Conservation (phyloP, 768 basidiomycete species). For the Boletellus ananas region DNA sequence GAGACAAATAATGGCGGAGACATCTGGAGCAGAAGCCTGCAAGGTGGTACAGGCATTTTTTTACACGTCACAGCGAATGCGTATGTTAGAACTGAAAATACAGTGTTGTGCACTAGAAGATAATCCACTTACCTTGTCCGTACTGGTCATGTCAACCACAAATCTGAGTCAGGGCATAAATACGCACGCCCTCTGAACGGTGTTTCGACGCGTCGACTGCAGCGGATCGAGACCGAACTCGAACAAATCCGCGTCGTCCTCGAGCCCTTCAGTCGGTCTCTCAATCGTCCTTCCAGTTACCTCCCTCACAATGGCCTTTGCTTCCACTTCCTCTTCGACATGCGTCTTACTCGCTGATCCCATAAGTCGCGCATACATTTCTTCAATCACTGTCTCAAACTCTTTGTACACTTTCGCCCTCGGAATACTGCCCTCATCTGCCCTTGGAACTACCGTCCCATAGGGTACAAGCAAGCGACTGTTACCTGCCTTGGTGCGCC, state of each 20-base stretch:
- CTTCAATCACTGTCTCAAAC: constrained; percentile 44
- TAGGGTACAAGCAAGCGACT: constrained; percentile 37
- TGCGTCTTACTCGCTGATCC: constrained; percentile 19
- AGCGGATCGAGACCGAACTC: constrained; percentile 53
- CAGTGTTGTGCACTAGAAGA: no score
- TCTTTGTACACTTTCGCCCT: constrained; percentile 48
- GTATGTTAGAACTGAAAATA: no score
- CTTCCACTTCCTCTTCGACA: constrained; percentile 9
- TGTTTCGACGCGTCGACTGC: constrained; percentile 47
- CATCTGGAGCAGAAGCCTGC: no score
- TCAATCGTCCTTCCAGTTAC: constrained; percentile 23
- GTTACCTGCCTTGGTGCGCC: constrained; percentile 41
- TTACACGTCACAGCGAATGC: no score
- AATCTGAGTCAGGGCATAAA: no score
- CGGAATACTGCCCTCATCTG: constrained; percentile 51
- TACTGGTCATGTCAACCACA: neutral
- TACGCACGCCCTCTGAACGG: constrained; percentile 38
- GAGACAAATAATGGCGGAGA: no score
- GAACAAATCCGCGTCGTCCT: constrained; percentile 39
- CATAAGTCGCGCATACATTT: constrained; percentile 37
- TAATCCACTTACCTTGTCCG: no score
- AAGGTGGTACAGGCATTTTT: no score
- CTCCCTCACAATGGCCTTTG: constrained; percentile 8
- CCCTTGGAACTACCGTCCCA: constrained; percentile 44
- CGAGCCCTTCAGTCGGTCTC: constrained; percentile 10